phyloP scores from a whole-genome alignment of 148 eudicot species.

The Fagopyrum homotropicum region DNA sequence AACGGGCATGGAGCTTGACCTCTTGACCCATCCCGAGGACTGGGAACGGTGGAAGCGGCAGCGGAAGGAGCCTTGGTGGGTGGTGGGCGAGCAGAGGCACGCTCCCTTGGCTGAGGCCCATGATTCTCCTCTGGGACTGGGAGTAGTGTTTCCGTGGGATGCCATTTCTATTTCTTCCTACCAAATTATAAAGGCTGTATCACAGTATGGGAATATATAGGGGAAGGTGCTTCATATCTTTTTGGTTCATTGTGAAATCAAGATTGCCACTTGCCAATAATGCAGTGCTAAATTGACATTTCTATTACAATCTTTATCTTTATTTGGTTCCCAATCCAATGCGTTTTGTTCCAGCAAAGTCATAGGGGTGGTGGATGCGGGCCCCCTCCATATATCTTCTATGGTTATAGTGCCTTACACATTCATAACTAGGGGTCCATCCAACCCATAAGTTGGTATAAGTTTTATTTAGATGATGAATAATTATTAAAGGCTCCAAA shows the following conservation, averaged over 20 bases:
- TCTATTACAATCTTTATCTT: background rate
- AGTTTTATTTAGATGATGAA: background rate
- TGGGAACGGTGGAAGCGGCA: slow-evolving; percentile 51
- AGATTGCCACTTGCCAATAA: background rate
- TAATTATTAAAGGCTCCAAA: no score
- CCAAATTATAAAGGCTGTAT: no score
- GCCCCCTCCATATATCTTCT: background rate
- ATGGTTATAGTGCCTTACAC: background rate
- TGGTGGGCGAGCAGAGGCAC: slow-evolving; percentile 73
- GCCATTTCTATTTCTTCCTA: background rate
- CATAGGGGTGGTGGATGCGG: slow-evolving; percentile 8
- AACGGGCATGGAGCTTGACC: slow-evolving; percentile 35
- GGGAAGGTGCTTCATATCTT: background rate
- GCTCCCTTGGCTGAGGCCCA: slow-evolving; percentile 29
- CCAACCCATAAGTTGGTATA: background rate
- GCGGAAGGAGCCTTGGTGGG: slow-evolving; percentile 69
- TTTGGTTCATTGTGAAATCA: background rate
- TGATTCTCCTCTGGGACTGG: background rate
- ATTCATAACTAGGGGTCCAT: background rate
- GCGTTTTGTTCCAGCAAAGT: background rate
- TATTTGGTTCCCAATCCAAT: background rate
- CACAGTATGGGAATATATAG: background rate
- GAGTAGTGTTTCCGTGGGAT: background rate
- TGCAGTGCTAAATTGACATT: background rate
- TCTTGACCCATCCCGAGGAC: slow-evolving; percentile 29